Conservation (phyloP, 2,329 filamentous ascomycete species). For the Aspergillus proliferans region DNA sequence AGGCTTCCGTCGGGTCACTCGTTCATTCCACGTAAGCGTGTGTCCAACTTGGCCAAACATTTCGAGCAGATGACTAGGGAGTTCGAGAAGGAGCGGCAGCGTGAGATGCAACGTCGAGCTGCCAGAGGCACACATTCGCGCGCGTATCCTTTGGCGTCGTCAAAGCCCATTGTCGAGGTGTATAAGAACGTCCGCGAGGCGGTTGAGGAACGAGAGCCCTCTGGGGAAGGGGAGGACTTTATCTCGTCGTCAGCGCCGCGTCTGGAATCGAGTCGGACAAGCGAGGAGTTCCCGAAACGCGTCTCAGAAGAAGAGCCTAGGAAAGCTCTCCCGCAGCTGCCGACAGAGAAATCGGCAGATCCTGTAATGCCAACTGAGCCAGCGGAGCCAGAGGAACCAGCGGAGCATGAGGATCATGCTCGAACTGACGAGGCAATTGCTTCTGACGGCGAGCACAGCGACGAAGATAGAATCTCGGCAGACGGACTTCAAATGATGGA, state of each 20-base stretch:
- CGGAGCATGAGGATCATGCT: constrained; percentile 38
- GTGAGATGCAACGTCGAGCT: constrained; percentile 73
- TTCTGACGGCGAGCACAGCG: constrained; percentile 64
- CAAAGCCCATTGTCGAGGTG: constrained; percentile 93
- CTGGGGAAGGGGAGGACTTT: constrained; percentile 54
- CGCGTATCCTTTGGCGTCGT: constrained; percentile 81
- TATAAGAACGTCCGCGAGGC: constrained; percentile 92
- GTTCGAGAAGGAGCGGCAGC: constrained; percentile 88
- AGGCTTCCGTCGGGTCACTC: constrained; percentile 53
- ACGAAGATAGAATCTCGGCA: constrained; percentile 62
- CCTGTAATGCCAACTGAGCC: constrained; percentile 8
- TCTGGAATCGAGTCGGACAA: constrained; percentile 26
- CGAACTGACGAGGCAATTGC: constrained; percentile 47
- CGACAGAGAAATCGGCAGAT: constrained; percentile 37
- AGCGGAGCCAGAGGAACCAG: constrained; percentile 35
- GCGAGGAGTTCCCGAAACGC: constrained; percentile 20
- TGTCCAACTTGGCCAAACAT: constrained; percentile 87
- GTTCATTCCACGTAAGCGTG: constrained; percentile 78
- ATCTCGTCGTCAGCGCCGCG: constrained; percentile 19
- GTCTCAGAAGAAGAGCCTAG: constrained; percentile 19
- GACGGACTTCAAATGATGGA: constrained; percentile 61
- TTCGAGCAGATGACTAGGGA: constrained; percentile 96
- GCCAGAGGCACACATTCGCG: constrained; percentile 70
- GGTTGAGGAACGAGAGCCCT: constrained; percentile 69
- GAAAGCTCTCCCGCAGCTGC: constrained; percentile 28